Evolutionary conservation across 1,284 basidiomycete species (phyloP), one percentile per base, ranked within the genome.

Genomic region (Apiotrichum brassicae): DNA sequence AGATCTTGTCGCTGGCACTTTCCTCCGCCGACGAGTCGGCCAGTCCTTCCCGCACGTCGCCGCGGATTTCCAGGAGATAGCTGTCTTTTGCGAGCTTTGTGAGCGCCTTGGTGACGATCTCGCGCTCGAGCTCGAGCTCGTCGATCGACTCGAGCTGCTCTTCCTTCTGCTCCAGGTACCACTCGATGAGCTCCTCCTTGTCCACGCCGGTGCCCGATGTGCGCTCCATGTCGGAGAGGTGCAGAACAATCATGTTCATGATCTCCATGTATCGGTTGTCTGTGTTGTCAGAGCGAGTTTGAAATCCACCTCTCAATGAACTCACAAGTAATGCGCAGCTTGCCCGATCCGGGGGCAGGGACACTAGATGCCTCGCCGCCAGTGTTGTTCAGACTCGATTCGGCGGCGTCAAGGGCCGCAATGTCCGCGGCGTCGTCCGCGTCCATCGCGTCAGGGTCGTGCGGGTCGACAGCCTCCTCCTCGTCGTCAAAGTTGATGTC

Each of bases 401-500:
- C 66, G 9, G 63, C 69, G 6, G 62, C 68, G 9, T 67, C 66
- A 62, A 51, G 79, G 52, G 58, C 76, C 60, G 61, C 81, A 49
- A 79, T 77, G 57, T 81, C 77, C 48, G 84, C 83, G 61, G 80
- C 78, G 32, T 79, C 78, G 32, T 77, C 78, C 12, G 74, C 78
- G 32, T 80, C 78, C 82, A 85, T 85, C 46, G 81, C 79, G 22
- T 82, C 78, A 24, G 57, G 59, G 50, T 51, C 39, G 57, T 60
- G 51, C 56, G 60, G 35, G 18, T 12, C 23, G 16, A 12, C 69
- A 46, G 76, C 81, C 2, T 81, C 77, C 47, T 92, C 90, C 65
- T 95, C 92, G 56, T 95, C 91, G 65, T 97, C 94, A 65, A 98
- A 89, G 68, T 93, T 90, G 65, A 99, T 86, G 63, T 98, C 94